Conservation (phyloP, 805 yeast genomes). For the Saccharomycopsis olivae region DNA sequence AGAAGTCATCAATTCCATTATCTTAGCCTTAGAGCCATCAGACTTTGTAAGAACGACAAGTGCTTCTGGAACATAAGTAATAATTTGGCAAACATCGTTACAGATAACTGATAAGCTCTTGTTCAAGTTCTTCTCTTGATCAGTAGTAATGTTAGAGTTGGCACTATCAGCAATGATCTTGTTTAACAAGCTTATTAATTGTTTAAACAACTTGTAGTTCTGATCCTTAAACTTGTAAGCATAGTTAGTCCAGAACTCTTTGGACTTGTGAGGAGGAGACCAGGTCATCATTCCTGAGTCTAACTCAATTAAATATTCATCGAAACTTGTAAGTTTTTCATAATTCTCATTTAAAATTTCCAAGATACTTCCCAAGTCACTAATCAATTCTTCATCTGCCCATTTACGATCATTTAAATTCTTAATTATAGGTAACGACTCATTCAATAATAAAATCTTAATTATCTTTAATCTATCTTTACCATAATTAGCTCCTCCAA, state of each 20-base stretch:
- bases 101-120: constrained; percentile 48
- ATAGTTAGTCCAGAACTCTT: constrained; percentile 86
- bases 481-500: constrained; percentile 28
- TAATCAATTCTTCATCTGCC: constrained; percentile 84
- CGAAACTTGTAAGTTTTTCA: constrained; percentile 77
- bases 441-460: constrained; percentile 59
- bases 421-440: constrained; percentile 58
- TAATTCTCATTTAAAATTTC: constrained; percentile 62
- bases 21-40: constrained; percentile 55
- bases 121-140: constrained; percentile 26
- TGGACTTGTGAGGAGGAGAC: constrained; percentile 87
- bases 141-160: constrained; percentile 22
- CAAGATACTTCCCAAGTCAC: constrained; percentile 52
- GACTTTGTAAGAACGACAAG: constrained; percentile 39
- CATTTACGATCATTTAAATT: constrained; percentile 79
- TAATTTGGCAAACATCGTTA: constrained; percentile 54
- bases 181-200: constrained; percentile 44
- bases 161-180: constrained; percentile 22
- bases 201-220: constrained; percentile 61
- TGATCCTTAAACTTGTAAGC: constrained; percentile 63
- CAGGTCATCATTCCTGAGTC: constrained; percentile 68
- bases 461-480: constrained; percentile 36
- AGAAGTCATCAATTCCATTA: constrained; percentile 76
- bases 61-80: constrained; percentile 54
- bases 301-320: constrained; percentile 81